phyloP scores from a whole-genome alignment of 2,329 filamentous ascomycete species.

The Colletotrichum sp. region DNA sequence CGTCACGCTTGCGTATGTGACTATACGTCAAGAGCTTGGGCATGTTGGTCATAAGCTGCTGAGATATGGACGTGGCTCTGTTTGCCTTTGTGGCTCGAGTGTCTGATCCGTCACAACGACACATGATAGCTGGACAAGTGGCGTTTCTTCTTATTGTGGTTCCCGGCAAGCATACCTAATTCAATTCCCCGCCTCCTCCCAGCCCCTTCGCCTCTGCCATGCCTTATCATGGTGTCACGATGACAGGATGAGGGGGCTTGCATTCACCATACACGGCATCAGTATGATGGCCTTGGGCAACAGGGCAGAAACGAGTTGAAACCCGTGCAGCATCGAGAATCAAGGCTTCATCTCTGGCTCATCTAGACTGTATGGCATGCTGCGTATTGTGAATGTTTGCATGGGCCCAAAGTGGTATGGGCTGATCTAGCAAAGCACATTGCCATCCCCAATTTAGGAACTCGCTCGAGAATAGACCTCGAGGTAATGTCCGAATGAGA shows the following conservation, averaged over 20 bases:
- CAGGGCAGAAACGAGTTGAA: background rate
- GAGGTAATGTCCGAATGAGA: background rate
- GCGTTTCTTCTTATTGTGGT: background rate
- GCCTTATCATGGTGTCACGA: background rate
- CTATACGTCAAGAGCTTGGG: background rate
- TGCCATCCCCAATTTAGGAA: background rate
- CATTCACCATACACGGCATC: background rate
- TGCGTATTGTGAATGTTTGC: background rate
- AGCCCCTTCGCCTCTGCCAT: background rate
- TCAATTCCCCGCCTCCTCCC: background rate
- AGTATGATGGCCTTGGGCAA: background rate
- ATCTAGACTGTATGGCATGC: background rate
- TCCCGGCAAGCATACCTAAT: background rate
- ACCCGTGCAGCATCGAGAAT: background rate
- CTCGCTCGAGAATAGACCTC: background rate
- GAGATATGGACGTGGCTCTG: background rate
- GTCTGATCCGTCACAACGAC: background rate
- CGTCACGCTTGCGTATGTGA: background rate
- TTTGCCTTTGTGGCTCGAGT: background rate
- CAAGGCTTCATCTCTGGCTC: background rate
- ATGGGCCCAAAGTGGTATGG: background rate
- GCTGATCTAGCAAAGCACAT: background rate
- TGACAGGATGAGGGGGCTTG: background rate
- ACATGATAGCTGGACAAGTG: background rate
- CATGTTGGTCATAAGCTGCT: background rate